Evolutionary conservation across 2,329 filamentous ascomycete species (phyloP).

Genomic region (Trichoderma sp.): DNA sequence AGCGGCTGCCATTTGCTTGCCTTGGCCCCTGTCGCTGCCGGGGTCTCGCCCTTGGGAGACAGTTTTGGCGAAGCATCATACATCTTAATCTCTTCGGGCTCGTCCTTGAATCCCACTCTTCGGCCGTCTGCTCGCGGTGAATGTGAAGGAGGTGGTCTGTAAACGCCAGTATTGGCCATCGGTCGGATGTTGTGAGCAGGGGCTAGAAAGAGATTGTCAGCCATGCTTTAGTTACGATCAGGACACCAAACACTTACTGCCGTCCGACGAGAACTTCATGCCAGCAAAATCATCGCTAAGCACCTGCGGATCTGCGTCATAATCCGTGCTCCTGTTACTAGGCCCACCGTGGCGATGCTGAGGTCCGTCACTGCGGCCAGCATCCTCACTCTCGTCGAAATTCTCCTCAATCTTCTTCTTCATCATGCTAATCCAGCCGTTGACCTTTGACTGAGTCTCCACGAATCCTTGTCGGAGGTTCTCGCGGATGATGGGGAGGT

Average conservation of each 20-base stretch:
- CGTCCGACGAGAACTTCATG: conserved; percentile 65
- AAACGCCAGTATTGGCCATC: conserved; percentile 76
- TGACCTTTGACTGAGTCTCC: conserved; percentile 91
- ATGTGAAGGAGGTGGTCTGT: conserved; percentile 66
- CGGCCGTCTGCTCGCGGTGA: conserved; percentile 57
- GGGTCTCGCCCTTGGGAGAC: conserved; percentile 55
- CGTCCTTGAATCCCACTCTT: conserved; percentile 62
- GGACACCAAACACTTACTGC: conserved; percentile 53
- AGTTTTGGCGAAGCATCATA: conserved; percentile 68
- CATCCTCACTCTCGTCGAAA: conserved; percentile 69
- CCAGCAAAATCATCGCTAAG: conserved; percentile 86
- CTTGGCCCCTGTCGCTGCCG: conserved; percentile 61
- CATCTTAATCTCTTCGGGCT: conserved; percentile 77
- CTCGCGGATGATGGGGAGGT: conserved; percentile 88
- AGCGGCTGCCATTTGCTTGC: conserved; percentile 97
- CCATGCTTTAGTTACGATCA: not conserved
- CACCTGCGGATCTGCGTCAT: conserved; percentile 91
- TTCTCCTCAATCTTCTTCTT: conserved; percentile 95
- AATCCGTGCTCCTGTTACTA: conserved; percentile 79
- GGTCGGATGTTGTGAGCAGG: conserved; percentile 55
- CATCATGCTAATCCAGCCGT: conserved; percentile 86
- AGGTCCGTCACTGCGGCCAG: conserved; percentile 38
- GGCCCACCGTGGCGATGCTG: conserved; percentile 59
- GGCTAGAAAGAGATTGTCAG: conserved; percentile 35
- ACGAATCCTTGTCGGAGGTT: conserved; percentile 93